These are phyloP conservation scores for Astrothelium macrocarpum DNA, from an alignment of 495 filamentous ascomycete species.

Conservation along the genomic window DNA sequence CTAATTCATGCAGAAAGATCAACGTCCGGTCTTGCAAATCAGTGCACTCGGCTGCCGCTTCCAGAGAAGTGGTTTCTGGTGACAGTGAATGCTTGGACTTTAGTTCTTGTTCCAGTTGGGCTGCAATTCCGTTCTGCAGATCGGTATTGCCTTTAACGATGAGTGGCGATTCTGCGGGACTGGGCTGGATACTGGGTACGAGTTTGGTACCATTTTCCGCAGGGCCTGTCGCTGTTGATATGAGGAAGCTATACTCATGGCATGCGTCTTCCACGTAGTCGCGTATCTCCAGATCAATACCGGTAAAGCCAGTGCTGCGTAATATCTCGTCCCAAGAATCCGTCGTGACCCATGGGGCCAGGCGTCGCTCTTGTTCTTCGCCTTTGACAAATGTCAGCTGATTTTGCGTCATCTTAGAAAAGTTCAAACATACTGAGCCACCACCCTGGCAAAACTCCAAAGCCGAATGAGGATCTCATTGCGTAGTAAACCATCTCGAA, in stretches of 20 bases:
- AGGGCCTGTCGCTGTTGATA: neutral
- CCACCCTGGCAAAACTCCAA: conserved; percentile 11
- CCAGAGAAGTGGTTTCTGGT: neutral
- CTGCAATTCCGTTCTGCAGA: neutral
- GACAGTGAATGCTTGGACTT: neutral
- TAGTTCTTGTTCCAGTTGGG: neutral
- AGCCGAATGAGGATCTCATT: conserved; percentile 3
- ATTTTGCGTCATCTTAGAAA: neutral
- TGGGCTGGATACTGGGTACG: neutral
- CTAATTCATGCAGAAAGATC: neutral
- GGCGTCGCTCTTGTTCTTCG: neutral
- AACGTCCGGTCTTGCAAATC: neutral
- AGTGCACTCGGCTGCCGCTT: neutral
- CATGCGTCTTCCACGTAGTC: neutral
- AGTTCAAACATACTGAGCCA: conserved; percentile 6
- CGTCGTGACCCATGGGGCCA: neutral
- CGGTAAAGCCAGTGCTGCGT: conserved; percentile 20
- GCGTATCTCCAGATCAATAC: conserved; percentile 13
- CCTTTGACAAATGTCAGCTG: neutral
- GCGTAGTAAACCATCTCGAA: conserved; percentile 1
- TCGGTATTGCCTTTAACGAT: neutral
- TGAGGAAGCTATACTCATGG: conserved; percentile 4
- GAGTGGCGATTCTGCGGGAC: neutral
- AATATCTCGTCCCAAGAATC: conserved; percentile 21
- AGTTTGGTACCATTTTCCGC: neutral